Evolutionary conservation across 768 basidiomycete species (phyloP).

Genomic region (Suillus cothurnatus): DNA sequence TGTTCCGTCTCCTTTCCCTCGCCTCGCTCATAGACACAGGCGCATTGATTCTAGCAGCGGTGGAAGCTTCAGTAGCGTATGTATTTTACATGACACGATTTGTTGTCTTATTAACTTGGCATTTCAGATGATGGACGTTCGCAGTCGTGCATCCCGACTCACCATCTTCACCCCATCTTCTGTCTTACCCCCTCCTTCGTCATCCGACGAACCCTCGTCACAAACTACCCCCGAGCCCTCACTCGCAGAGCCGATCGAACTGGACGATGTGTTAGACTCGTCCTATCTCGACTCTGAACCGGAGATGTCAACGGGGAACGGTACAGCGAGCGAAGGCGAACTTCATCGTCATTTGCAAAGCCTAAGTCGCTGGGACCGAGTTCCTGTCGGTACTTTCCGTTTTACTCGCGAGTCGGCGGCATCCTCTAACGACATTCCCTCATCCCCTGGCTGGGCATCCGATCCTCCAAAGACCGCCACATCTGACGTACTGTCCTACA

Average conservation of each 20-base stretch:
- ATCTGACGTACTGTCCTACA: conserved; percentile 27
- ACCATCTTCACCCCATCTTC: conserved; percentile 35
- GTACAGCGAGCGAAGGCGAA: conserved; percentile 38
- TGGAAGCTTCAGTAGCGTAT: conserved; percentile 39
- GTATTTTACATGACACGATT: conserved; percentile 21
- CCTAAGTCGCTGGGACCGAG: conserved; percentile 71
- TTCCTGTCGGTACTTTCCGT: conserved; percentile 74
- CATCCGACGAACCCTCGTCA: conserved; percentile 39
- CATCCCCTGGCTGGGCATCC: conserved; percentile 32
- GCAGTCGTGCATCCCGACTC: conserved; percentile 35
- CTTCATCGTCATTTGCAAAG: conserved; percentile 45
- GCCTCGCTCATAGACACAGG: conserved; percentile 25
- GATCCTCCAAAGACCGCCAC: conserved; percentile 25
- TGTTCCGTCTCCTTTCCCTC: conserved; percentile 36
- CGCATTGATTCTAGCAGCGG: conserved; percentile 29
- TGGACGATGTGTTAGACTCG: conserved; percentile 78
- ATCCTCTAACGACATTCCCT: conserved; percentile 25
- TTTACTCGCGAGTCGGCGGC: conserved; percentile 47
- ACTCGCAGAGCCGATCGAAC: conserved; percentile 52
- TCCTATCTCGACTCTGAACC: conserved; percentile 68
- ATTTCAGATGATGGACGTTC: conserved; percentile 29
- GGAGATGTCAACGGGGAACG: conserved; percentile 33
- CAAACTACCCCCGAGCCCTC: conserved; percentile 38
- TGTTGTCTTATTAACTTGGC: conserved; percentile 13
- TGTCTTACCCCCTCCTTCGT: conserved; percentile 33